Conservation (phyloP, 257 asterid species). For the Solanum paucissectum region DNA sequence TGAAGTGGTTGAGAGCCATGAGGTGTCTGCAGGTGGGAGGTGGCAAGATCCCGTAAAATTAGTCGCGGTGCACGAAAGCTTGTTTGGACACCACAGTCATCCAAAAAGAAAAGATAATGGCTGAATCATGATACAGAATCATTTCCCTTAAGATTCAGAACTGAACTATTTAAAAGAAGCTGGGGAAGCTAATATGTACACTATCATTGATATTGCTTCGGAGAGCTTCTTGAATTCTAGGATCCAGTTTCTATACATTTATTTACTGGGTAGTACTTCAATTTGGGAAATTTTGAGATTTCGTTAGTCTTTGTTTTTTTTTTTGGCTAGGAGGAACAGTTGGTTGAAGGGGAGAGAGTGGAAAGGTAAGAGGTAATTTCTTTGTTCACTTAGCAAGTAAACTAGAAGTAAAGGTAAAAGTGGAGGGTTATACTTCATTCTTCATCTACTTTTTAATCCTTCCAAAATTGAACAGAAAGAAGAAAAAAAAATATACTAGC, state of each 20-base stretch:
- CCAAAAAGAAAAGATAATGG: not conserved
- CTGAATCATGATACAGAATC: not conserved
- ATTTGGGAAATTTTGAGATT: not conserved
- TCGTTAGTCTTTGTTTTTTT: not conserved
- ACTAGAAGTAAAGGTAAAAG: not conserved
- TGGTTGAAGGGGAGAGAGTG: not conserved
- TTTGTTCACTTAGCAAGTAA: not conserved
- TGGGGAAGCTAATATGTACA: not conserved
- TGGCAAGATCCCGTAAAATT: not conserved
- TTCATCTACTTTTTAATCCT: not conserved
- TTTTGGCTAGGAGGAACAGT: not conserved
- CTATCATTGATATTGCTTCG: not conserved
- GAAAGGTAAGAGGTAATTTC: not conserved
- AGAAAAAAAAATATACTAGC: not conserved
- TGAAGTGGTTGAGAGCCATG: not conserved
- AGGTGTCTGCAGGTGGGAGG: not conserved
- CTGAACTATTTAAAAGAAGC: not conserved
- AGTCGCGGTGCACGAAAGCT: not conserved
- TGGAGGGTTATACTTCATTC: not conserved
- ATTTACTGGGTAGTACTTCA: not conserved
- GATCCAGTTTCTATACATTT: not conserved
- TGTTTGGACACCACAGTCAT: not conserved
- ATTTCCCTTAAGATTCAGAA: not conserved
- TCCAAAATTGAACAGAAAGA: not conserved
- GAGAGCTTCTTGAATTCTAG: not conserved